A percentile compares a stretch with the other conserved stretches of the same genome.
Conservation (phyloP, 257 asterid genomes). For the Catharanthus roseus region DNA sequence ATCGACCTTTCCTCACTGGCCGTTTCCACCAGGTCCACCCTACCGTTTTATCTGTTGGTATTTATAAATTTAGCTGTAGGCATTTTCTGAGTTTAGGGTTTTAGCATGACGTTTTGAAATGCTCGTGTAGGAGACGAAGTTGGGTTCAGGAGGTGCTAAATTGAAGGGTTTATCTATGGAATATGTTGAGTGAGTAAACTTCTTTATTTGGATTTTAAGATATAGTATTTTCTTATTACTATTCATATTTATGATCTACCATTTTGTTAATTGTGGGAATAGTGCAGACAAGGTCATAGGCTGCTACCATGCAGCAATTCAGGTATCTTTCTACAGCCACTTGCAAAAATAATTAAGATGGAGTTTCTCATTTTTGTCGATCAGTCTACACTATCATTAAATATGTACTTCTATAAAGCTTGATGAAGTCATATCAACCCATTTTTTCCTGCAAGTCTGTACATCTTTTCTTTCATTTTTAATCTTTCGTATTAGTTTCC, state of each 20-base stretch:
- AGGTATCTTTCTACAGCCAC: slow-evolving; percentile 37
- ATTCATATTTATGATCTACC: neutral
- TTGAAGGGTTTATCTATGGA: no score
- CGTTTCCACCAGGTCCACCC: slow-evolving; percentile 56
- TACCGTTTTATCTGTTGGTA: neutral
- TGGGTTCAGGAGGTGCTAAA: slow-evolving; percentile 41
- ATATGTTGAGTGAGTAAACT: no score
- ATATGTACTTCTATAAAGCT: neutral
- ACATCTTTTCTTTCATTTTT: neutral
- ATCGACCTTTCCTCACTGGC: slow-evolving; percentile 77
- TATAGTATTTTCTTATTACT: no score
- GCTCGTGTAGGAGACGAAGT: slow-evolving; percentile 37
- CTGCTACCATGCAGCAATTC: slow-evolving; percentile 72
- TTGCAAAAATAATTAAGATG: neutral
- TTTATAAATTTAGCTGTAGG: no score
- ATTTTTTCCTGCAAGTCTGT: neutral
- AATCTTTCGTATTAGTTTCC: no score
- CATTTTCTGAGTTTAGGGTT: neutral
- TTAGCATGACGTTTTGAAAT: neutral
- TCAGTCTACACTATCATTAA: no score
- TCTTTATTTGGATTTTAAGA: no score
- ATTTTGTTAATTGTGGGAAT: slow-evolving; percentile 17
- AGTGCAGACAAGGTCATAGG: slow-evolving; percentile 74
- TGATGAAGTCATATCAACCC: neutral
- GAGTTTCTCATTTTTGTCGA: no score